A percentile compares a stretch with the other conserved stretches of the same genome.
phyloP scores from a whole-genome alignment of 257 asterid species.

The Thymus quinquecostatus region DNA sequence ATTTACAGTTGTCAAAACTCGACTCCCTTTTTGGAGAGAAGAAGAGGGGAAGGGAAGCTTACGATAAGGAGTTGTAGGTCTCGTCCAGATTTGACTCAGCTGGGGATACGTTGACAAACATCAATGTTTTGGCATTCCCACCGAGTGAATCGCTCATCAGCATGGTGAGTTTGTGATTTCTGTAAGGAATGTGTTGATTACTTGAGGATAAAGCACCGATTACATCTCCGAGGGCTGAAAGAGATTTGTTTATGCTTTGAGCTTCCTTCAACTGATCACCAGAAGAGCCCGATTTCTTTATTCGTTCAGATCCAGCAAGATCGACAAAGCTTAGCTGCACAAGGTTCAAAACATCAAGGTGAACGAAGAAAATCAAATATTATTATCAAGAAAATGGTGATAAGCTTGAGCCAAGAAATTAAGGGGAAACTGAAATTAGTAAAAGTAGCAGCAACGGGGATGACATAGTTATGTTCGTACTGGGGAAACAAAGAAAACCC shows the following conservation, averaged over 20 bases:
- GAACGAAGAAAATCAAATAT: background rate
- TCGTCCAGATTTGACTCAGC: conserved; percentile 95
- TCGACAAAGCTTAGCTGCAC: conserved; percentile 95
- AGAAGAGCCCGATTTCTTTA: conserved; percentile 90
- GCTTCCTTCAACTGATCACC: conserved; percentile 94
- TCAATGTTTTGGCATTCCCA: conserved; percentile 94
- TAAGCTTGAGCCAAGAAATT: background rate
- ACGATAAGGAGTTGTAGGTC: conserved; percentile 91
- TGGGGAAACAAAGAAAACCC: background rate
- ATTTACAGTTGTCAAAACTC: no score
- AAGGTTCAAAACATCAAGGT: conserved; percentile 8
- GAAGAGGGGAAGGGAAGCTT: conserved; percentile 29
- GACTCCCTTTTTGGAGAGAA: background rate
- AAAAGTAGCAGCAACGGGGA: background rate
- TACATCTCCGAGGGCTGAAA: conserved; percentile 97
- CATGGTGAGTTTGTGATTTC: conserved; percentile 97
- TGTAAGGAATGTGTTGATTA: conserved; percentile 89
- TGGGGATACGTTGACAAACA: conserved; percentile 93
- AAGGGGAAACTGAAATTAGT: background rate
- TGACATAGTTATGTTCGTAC: no score
- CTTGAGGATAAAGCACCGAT: conserved; percentile 87
- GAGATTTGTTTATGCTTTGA: conserved; percentile 95
- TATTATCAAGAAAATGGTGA: conserved; percentile 8
- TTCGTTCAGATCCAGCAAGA: conserved; percentile 98
- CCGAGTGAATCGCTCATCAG: conserved; percentile 98